Evolutionary conservation across 2,329 filamentous ascomycete species (phyloP), one percentile per base, ranked within the genome.

Genomic region (Gaeumannomyces tritici): DNA sequence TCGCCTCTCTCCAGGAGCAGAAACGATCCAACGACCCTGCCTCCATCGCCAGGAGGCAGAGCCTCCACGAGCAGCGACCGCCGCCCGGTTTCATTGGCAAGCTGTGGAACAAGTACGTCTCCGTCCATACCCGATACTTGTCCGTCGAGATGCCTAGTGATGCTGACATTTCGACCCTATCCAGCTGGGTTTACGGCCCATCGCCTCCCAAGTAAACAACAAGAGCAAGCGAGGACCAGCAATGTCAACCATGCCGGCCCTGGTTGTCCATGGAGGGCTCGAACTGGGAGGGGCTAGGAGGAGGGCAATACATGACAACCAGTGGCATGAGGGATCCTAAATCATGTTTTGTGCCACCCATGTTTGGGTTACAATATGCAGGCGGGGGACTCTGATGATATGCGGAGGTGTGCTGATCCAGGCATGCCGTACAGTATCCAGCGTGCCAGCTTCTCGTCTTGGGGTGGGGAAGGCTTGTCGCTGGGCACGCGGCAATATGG

Each of bases 21-120:
- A 84, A 83, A 72, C 78, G 81, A 60, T 70, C 72, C 26, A 73
- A 73, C 58, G 75, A 79, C 63, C 77, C 79, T 28, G 67, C 63
- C 51, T 70, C 71, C 1, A 57, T 74, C 2, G 77, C 79, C n/a
- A 79, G 83, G 18, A 80, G 83, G 7, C 77, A 81, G 68, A 84
- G 81, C 68, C 73, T 85, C 67, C 76, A 75, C 33, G 83, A 86
- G 63, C 83, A 85, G 69, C 76, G 77, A 63, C 75, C 75, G 18
- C 71, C 75, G 60, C 69, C 76, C 1, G 82, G 82, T 55, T 72
- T 85, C 65, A 73, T 85, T 61, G 80, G 80, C 62, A 75, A 78
- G 65, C 77, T 84, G 74, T 86, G 84, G 80, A 77, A 83, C 67
- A 83, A 79, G 83, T 85, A 71, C 61, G 80, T 56, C n/a, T 12